Evolutionary conservation across 768 basidiomycete species (phyloP).

Genomic region (Tricholoma furcatifolium): DNA sequence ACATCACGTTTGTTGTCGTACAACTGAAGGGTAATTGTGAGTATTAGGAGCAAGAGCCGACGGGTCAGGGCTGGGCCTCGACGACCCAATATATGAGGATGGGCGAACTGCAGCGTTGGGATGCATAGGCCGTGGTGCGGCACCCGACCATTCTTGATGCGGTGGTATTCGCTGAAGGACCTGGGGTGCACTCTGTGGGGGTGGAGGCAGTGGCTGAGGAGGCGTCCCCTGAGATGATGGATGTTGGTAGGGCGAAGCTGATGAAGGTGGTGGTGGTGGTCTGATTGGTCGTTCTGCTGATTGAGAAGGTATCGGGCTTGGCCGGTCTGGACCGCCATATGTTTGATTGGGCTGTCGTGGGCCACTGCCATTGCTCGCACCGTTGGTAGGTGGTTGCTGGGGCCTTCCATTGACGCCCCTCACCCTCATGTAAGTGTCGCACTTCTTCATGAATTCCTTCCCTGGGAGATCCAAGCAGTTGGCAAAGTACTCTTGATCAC

Average conservation of each 20-base stretch:
- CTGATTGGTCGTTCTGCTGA: conserved; percentile 37
- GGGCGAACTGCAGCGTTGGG: conserved; percentile 42
- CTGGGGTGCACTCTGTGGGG: conserved; percentile 17
- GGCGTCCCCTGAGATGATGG: conserved; percentile 32
- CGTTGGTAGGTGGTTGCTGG: conserved; percentile 35
- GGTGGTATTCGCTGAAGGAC: conserved; percentile 11
- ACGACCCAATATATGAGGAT: conserved; percentile 46
- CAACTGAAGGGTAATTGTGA: conserved; percentile 49
- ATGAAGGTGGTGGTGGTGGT: conserved; percentile 38
- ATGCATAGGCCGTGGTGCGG: conserved; percentile 38
- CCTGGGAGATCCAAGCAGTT: conserved; percentile 86
- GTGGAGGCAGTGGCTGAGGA: conserved; percentile 42
- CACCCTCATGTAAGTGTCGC: conserved; percentile 83
- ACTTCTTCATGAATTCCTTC: conserved; percentile 96
- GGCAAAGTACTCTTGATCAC: conserved; percentile 90
- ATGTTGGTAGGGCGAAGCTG: conserved; percentile 33
- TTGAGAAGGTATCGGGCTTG: conserved; percentile 38
- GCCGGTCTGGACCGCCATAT: conserved; percentile 46
- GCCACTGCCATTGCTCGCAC: conserved; percentile 37
- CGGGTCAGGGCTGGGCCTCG: conserved; percentile 43
- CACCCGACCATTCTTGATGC: conserved; percentile 44
- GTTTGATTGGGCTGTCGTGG: conserved; percentile 36
- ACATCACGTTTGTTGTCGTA: conserved; percentile 51
- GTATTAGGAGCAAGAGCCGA: conserved; percentile 37
- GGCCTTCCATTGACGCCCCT: conserved; percentile 61